phyloP scores from a whole-genome alignment of 805 yeast species.

The Nakazawaea wyomingensis region DNA sequence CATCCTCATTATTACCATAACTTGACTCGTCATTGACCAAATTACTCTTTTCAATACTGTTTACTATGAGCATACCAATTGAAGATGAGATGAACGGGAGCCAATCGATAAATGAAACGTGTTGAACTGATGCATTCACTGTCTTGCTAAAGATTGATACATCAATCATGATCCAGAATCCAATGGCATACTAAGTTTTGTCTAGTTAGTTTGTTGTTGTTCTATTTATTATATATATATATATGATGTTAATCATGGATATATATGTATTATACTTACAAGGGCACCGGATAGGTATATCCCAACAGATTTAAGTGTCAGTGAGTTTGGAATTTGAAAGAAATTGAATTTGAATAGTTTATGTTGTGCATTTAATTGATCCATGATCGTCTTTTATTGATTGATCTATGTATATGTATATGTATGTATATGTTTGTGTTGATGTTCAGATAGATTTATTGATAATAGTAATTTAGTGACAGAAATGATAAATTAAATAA shows the following conservation, averaged over 20 bases:
- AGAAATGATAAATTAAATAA: no score
- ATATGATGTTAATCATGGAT: no score
- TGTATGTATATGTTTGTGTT: not conserved
- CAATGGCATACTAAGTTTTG: slow-evolving; percentile 59
- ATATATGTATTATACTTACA: slow-evolving; percentile 16
- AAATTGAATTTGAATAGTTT: slow-evolving; percentile 61
- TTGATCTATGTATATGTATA: not conserved
- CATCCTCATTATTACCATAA: slow-evolving; percentile 31
- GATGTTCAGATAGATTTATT: no score
- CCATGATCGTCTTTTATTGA: not conserved
- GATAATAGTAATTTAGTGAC: no score
- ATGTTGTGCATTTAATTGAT: slow-evolving; percentile 22
- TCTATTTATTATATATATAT: not conserved
- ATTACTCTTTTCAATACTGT: slow-evolving; percentile 64
- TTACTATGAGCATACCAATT: slow-evolving; percentile 81
- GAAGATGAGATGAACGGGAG: slow-evolving; percentile 86
- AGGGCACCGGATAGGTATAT: slow-evolving; percentile 74
- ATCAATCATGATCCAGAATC: slow-evolving; percentile 86
- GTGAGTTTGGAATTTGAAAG: slow-evolving; percentile 65
- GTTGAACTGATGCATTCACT: slow-evolving; percentile 79
- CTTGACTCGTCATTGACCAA: slow-evolving; percentile 37
- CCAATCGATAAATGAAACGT: slow-evolving; percentile 93
- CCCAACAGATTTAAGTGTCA: slow-evolving; percentile 63
- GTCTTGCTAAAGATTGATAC: slow-evolving; percentile 83
- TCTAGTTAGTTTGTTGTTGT: slow-evolving; percentile 2